Conservation (phyloP, 768 basidiomycete species). For the Lactarius evosmus region DNA sequence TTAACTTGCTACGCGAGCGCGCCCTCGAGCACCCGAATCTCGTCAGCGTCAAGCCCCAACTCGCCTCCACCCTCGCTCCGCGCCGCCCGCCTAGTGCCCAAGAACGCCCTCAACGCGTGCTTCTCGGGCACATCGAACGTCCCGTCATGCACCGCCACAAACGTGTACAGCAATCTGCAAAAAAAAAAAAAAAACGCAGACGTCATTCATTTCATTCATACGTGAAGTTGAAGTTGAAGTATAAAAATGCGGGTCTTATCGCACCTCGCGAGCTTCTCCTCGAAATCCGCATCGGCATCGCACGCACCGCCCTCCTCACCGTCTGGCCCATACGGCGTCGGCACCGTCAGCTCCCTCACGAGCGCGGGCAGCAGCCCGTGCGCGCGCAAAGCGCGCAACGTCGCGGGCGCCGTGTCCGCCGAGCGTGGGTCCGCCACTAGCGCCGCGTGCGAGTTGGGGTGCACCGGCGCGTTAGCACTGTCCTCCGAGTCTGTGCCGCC, state of each 20-base stretch:
- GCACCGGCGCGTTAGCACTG: conserved; percentile 50
- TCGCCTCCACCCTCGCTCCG: neutral
- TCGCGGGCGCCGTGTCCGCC: conserved; percentile 46
- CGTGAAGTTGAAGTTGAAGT: too few relatives aligned
- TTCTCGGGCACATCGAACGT: conserved; percentile 23
- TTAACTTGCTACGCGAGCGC: conserved; percentile 21
- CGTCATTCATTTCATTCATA: too few relatives aligned
- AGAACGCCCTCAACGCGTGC: conserved; percentile 12
- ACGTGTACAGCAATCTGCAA: conserved; percentile 25
- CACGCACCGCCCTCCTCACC: conserved; percentile 59
- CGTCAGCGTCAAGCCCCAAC: conserved; percentile 15
- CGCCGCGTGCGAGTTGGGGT: conserved; percentile 70
- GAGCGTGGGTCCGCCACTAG: conserved; percentile 55
- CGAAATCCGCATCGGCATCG: conserved; percentile 61
- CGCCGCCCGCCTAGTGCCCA: conserved; percentile 2
- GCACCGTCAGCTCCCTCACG: conserved; percentile 50
- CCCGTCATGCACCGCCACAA: conserved; percentile 22
- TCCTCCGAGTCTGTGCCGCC: conserved; percentile 25
- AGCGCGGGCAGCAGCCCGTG: conserved; percentile 49
- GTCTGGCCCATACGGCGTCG: conserved; percentile 63
- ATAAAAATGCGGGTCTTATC: neutral
- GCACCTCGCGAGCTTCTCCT: conserved; percentile 57
- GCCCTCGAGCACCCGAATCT: conserved; percentile 10
- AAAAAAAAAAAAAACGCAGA: neutral
- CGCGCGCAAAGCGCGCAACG: conserved; percentile 48